Conservation (phyloP, 345 rosid species). For the Eucalyptus viminalis region DNA sequence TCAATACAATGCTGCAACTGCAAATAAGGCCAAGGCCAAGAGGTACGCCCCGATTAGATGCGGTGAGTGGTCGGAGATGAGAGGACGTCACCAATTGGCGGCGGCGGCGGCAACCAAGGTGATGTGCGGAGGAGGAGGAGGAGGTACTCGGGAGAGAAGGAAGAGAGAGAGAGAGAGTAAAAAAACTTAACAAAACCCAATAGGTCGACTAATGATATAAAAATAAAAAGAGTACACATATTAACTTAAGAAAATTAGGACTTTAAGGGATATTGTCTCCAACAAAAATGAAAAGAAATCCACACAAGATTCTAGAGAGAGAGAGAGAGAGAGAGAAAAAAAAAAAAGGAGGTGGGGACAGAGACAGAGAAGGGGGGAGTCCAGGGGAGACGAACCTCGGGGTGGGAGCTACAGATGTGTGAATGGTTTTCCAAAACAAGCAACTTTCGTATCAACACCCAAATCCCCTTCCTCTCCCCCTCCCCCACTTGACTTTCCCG, state of each 20-base stretch:
- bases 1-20: rapidly evolving
- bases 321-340: not conserved
- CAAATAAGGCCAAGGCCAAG: not conserved
- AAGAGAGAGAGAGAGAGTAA: too few relatives aligned
- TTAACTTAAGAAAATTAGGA: not conserved
- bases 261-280: not conserved
- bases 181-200: not conserved
- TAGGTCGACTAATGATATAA: too few relatives aligned
- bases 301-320: not conserved
- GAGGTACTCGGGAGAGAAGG: not conserved
- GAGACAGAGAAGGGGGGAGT: not conserved
- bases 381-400: constrained; percentile 32
- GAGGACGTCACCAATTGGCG: not conserved
- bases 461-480: not conserved
- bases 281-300: not conserved
- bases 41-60: too few relatives aligned
- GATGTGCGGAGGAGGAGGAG: not conserved
- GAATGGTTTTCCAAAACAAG: constrained; percentile 3
- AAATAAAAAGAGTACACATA: not conserved
- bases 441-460: not conserved
- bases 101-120: not conserved
- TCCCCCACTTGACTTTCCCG: not conserved
- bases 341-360: not conserved
- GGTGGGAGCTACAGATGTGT: not conserved
- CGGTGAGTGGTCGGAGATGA: too few relatives aligned